Conservation (phyloP, 257 asterid species). For the Ehretia macrophylla region DNA sequence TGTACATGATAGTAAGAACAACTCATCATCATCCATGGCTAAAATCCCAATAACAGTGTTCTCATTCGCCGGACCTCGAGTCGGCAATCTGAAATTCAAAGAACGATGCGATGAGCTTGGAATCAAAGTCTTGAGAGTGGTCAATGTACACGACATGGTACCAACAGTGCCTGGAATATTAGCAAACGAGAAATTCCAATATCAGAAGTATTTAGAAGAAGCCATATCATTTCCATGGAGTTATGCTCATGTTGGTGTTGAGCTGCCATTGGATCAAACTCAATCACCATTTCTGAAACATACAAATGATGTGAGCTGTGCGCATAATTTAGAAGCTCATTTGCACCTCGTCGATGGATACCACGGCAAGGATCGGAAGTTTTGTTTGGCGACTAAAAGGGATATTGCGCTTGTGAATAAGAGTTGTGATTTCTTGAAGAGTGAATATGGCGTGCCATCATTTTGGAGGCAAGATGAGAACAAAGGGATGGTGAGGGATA, state of each 20-base stretch:
- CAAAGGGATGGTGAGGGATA: constrained; percentile 59
- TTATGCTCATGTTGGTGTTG: constrained; percentile 75
- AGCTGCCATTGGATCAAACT: constrained; percentile 47
- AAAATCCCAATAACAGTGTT: constrained; percentile 53
- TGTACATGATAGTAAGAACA: constrained; percentile 25
- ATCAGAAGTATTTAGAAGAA: constrained; percentile 55
- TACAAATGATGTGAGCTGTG: constrained; percentile 31
- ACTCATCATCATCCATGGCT: neutral
- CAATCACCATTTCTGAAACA: constrained; percentile 51
- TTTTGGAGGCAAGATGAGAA: constrained; percentile 83
- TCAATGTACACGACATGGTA: constrained; percentile 61
- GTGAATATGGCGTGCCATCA: constrained; percentile 53
- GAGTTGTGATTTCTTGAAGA: constrained; percentile 48
- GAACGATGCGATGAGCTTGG: constrained; percentile 69
- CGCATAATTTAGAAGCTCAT: constrained; percentile 68
- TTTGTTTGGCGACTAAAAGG: constrained; percentile 33
- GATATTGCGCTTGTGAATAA: constrained; percentile 70
- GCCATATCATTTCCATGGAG: constrained; percentile 62
- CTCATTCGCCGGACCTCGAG: constrained; percentile 65
- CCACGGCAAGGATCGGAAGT: constrained; percentile 40
- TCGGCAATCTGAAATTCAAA: constrained; percentile 63
- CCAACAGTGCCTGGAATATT: constrained; percentile 66
- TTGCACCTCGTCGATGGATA: constrained; percentile 64
- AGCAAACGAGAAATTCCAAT: constrained; percentile 57
- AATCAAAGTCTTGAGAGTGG: constrained; percentile 42